Evolutionary conservation across 768 basidiomycete genomes (phyloP), one percentile per base, ranked within the genome.

Genomic region (Naganishia kalamii): DNA sequence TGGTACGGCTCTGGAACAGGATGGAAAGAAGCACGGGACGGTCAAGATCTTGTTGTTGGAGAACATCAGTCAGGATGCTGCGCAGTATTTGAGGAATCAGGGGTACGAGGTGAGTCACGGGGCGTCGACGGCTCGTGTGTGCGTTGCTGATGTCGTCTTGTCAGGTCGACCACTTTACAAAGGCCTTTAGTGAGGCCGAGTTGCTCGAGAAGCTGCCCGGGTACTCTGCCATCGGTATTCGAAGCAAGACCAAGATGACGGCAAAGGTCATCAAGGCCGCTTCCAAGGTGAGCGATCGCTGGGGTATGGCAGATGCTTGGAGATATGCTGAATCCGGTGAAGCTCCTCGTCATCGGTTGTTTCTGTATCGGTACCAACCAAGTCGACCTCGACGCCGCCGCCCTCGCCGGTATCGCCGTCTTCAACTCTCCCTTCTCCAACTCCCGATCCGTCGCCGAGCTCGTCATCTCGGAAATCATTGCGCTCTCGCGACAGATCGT

Each of bases 281-380:
- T 5, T 79, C 86, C 60, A 91, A 90, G 83, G 94, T 88, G 73
- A 52, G 84, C 73, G 3, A 21, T 23, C 23, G 19, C 15, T n/a
- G 21, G 4, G 6, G 17, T 33, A 1, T 1, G 12, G 8, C 21
- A 29, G 17, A 30, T 5, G 25, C 17, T 25, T 32, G 11, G 29
- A 35, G 46, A 12, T 46, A 15, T 27, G 57, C 29, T 15, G 7
- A 21, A 49, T 37, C 35, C 13, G 11, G 4, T 41, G 12, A 73
- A 99, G 92, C 88, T 99, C 49, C 84, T 97, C 13, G 90, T 87
- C 74, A 91, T 98, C 68, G 94, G 96, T 12, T 99, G 96, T 79
- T 99, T 99, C 84, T 99, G 96, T 80, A 99, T 99, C 70, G 96
- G 96, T 57, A 93, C 91, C 60, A 98, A 98, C 79, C 96, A 98